Evolutionary conservation across 2,329 filamentous ascomycete genomes (phyloP).

Genomic region (Coniella lustricola): DNA sequence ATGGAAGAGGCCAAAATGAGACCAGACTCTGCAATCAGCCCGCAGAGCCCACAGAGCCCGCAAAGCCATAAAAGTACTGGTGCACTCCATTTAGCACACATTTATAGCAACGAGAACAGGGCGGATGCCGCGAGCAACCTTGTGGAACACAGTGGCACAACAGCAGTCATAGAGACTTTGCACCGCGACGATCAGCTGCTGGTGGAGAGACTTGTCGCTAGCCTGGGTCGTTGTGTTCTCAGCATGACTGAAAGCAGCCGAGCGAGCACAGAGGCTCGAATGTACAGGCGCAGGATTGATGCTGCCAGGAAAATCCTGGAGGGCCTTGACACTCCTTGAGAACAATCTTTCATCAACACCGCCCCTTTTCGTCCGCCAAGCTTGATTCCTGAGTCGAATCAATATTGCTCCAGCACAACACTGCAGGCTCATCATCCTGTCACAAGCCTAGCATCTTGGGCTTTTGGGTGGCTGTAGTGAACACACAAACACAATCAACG

Average conservation of each 20-base stretch:
- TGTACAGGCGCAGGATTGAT: conserved; percentile 66
- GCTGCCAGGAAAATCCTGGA: conserved; percentile 67
- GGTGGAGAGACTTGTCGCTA: conserved; percentile 53
- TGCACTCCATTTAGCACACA: conserved; percentile 3
- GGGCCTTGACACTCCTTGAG: conserved; percentile 42
- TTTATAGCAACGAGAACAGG: conserved; percentile 17
- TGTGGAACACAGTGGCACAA: conserved; percentile 16
- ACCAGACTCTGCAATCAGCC: conserved; percentile 40
- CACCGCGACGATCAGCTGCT: conserved; percentile 51
- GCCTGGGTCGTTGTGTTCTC: conserved; percentile 53
- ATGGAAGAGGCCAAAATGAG: conserved; percentile 43
- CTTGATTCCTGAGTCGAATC: no score
- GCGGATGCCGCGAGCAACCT: conserved; percentile 13
- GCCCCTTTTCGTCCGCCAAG: no score
- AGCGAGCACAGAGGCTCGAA: conserved; percentile 50
- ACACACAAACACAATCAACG: no score
- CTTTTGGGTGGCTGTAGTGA: no score
- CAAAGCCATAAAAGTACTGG: conserved; percentile 31
- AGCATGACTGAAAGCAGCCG: conserved; percentile 48
- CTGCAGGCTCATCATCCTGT: no score
- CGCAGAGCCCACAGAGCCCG: conserved; percentile 41
- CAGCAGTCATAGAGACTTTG: conserved; percentile 39
- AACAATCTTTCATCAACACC: no score
- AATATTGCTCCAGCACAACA: no score
- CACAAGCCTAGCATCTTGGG: no score